Evolutionary conservation across 1,139 yeast genomes (phyloP).

Genomic region (Hanseniaspora uvarum): DNA sequence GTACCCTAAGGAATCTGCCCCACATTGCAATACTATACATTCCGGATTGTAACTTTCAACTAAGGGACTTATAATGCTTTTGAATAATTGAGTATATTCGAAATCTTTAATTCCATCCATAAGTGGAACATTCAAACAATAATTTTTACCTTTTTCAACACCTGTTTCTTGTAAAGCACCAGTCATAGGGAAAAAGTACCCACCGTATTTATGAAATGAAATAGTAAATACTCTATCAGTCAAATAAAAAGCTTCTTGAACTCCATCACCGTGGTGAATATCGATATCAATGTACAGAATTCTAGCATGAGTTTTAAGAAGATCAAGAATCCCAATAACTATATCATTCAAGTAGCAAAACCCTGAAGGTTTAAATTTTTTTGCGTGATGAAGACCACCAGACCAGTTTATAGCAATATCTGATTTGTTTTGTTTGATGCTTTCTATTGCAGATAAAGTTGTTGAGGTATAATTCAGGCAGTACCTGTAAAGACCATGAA

Average conservation of each 20-base stretch:
- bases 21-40: constrained; percentile 90
- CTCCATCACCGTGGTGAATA: constrained; percentile 97
- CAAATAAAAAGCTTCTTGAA: constrained; percentile 91
- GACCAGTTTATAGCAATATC: constrained; percentile 97
- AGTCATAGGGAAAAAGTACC: constrained; percentile 84
- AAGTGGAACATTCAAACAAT: constrained; percentile 83
- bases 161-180: constrained; percentile 84
- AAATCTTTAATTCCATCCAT: constrained; percentile 95
- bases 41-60: constrained; percentile 79
- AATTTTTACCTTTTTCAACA: constrained; percentile 75
- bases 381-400: constrained; percentile 96
- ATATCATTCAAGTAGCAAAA: constrained; percentile 94
- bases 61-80: constrained; percentile 78
- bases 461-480: constrained; percentile 85
- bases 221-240: constrained; percentile 94
- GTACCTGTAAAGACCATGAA: constrained; percentile 87
- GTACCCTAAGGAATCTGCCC: constrained; percentile 90
- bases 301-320: constrained; percentile 77
- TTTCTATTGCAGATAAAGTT: constrained; percentile 81
- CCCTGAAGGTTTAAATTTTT: constrained; percentile 87
- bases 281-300: constrained; percentile 91
- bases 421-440: constrained; percentile 70
- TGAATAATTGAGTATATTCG: constrained; percentile 64
- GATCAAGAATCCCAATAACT: constrained; percentile 72
- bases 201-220: constrained; percentile 91